phyloP scores from a whole-genome alignment of 257 asterid species.

The Solanum clarkiae region DNA sequence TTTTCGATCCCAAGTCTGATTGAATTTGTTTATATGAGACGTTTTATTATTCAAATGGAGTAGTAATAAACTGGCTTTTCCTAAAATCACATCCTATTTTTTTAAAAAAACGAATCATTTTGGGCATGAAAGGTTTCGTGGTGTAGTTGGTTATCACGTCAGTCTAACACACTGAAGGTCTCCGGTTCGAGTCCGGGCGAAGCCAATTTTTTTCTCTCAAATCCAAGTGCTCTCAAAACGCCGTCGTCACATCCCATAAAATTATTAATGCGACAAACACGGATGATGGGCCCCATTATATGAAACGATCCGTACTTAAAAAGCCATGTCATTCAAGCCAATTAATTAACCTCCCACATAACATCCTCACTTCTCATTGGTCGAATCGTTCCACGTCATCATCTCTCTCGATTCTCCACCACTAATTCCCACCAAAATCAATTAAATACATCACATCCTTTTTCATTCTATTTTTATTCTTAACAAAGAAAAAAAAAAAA shows the following conservation, averaged over 20 bases:
- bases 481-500: background rate
- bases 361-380: constrained; percentile 42
- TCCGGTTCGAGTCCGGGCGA: constrained; percentile 60
- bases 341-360: constrained; percentile 3
- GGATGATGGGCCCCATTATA: background rate
- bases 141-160: constrained; percentile 99
- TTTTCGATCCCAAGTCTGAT: too few relatives aligned
- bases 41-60: too few relatives aligned
- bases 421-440: background rate
- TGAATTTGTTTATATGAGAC: too few relatives aligned
- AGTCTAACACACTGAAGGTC: constrained; percentile 99
- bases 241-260: background rate
- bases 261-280: background rate
- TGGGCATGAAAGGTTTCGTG: constrained; percentile 42
- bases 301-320: background rate
- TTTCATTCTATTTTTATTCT: background rate
- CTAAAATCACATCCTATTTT: too few relatives aligned
- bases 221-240: background rate
- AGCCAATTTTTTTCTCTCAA: background rate
- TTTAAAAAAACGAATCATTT: rapidly evolving
- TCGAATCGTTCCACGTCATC: constrained; percentile 28
- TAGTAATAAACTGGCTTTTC: too few relatives aligned
- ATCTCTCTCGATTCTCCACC: background rate
- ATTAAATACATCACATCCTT: background rate
- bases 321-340: constrained; percentile 19